Evolutionary conservation across 495 filamentous ascomycete genomes (phyloP), one percentile per base, ranked within the genome.

Genomic region (Aspergillus bertholletiae): DNA sequence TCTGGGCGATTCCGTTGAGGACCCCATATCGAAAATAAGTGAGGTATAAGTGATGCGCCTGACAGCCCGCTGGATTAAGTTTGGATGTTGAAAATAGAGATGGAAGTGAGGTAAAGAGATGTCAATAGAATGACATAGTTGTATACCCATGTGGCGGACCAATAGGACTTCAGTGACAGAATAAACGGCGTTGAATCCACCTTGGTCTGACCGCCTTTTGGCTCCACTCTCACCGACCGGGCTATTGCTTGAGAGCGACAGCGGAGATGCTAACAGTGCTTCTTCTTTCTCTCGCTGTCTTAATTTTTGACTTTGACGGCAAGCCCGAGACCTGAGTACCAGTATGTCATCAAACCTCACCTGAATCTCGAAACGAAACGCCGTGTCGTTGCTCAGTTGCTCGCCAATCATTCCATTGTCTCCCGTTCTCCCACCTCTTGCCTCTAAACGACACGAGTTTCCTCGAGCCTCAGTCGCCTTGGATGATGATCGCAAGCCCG

Each of bases 401-500:
- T 32, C 13, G 13, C 30, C 30, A 12, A 32, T 9, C 30, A 32
- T 32, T 12, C 13, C 30, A 32, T 32, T 7, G 51, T 47, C 55
- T 52, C 23, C 44, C 45, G 18, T 23, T 34, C 35, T 41, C 23
- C 20, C 35, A 21, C 15, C 17, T 2, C 37, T 18, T n/a, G 17
- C 17, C 18, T 2, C 8, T 7, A 32, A 32, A 7, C 9, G 13
- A 40, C 7, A 21, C n/a, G 18, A 21, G 39, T 43, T 18, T 3
- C 17, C 2, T 22, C 39, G n/a, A 21, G 12, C 39, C 22, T 20
- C 18, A 18, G 20, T 43, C 15, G 5, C 2, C 18, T 22, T 28
- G 18, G 39, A 51, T 30, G 23, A 50, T 58, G 51, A 32, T 49
- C 20, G 49, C 43, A 24, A 49, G 12, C 52, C 7, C 26, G 1